These are phyloP conservation scores for Pythium biforme DNA, from an alignment of 352 stramenopile genomes.

Conservation along the genomic window DNA sequence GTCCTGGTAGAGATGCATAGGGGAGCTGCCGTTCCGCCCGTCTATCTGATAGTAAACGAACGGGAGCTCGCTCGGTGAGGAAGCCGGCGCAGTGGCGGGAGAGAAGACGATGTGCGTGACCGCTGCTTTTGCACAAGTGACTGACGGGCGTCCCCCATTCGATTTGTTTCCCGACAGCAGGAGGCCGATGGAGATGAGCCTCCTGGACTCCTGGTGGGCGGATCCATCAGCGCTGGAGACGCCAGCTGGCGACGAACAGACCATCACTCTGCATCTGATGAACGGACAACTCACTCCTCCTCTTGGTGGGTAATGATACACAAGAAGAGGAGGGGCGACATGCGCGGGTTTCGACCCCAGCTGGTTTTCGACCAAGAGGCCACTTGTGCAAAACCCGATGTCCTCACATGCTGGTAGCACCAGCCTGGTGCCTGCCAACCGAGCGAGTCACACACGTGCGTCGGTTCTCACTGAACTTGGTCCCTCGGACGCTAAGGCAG, in stretches of 20 bases:
- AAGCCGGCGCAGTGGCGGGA: not conserved
- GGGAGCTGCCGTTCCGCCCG: not conserved
- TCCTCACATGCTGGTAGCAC: no score
- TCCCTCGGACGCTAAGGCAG: no score
- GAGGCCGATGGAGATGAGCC: not conserved
- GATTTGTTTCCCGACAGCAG: not conserved
- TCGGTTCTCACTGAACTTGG: no score
- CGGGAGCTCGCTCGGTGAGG: no score
- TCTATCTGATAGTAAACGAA: no score
- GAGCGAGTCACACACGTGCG: no score
- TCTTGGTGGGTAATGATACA: not conserved
- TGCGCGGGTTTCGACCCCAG: not conserved
- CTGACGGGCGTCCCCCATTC: not conserved
- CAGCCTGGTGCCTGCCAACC: no score
- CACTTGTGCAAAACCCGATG: conserved; percentile 1
- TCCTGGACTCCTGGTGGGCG: not conserved
- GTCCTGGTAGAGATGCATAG: not conserved
- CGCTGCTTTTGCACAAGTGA: not conserved
- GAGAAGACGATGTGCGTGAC: no score
- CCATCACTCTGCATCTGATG: not conserved
- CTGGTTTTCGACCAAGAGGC: not conserved
- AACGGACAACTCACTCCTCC: not conserved
- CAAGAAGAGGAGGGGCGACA: not conserved
- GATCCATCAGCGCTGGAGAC: conserved; percentile 1
- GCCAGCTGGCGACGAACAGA: not conserved